These are phyloP conservation scores for Eucalyptus regnans DNA, from an alignment of 345 rosid species.

Conservation along the genomic window DNA sequence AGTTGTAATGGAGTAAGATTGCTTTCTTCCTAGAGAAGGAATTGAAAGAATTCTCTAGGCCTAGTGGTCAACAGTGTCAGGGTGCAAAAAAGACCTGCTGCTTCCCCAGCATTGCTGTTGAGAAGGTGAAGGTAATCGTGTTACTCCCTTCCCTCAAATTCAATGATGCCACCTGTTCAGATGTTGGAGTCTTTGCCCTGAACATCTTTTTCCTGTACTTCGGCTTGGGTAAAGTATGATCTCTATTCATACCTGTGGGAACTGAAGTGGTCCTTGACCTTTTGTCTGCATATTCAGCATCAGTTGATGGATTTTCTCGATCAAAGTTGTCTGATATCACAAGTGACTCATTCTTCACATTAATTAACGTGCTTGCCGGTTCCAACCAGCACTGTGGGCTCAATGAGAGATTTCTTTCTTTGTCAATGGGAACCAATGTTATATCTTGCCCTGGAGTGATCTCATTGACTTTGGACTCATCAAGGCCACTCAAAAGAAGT, in stretches of 20 bases:
- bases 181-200: conserved; percentile 61
- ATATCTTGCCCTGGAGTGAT: conserved; percentile 1
- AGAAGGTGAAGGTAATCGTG: conserved; percentile 64
- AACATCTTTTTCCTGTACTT: conserved; percentile 30
- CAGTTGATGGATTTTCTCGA: conserved; percentile 1
- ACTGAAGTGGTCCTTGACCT: conserved; percentile 14
- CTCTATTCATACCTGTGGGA: conserved; percentile 34
- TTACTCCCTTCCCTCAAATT: conserved; percentile 73
- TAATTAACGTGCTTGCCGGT: not conserved
- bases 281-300: conserved; percentile 10
- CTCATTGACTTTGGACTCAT: conserved; percentile 15
- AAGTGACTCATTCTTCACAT: conserved; percentile 1
- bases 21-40: not conserved
- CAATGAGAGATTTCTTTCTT: conserved; percentile 2
- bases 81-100: conserved; percentile 48
- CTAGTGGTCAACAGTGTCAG: not conserved
- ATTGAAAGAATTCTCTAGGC: not conserved
- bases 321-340: conserved; percentile 1
- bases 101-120: conserved; percentile 76
- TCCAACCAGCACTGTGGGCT: not conserved
- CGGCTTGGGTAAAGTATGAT: conserved; percentile 17
- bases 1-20: not conserved
- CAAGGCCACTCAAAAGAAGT: conserved; percentile 48
- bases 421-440: conserved; percentile 4
- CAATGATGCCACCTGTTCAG: conserved; percentile 74